Base-by-base conservation (phyloP, 352 stramenopile species). In the Aphanomyces stellatus region DNA sequence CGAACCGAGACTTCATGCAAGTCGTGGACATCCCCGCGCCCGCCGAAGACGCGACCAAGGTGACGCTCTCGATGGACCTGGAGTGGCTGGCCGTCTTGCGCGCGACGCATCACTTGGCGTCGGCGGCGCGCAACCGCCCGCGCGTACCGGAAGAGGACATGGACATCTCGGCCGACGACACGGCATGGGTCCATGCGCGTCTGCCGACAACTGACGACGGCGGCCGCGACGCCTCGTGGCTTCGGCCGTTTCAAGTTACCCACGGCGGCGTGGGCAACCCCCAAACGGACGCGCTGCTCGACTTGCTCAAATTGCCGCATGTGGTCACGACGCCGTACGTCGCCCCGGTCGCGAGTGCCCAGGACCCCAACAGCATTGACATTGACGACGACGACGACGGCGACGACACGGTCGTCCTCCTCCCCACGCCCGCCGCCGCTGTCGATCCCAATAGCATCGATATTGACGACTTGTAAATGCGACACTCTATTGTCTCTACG, bases 81-180 rank as follows among this genome's bases (percentile, higher is more conserved):
- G 87, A 98, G 64, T 99, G 96, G 96, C 79, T 98, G 11, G 90
- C 91, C 22, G 87, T 99, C 40, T 68, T 99, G 19, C 88, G 85
- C 24, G 90, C 90, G 59, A 98, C 95, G 15, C 91, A 98, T 69
- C 74, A 91, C 63, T 85, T 96, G 69, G 85, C 85, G 37, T 91
- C 81, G 22, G 75, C 71, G 6, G 82, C 79, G 34, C 78, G 78
- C 33, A 82, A 85, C 62, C 77, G 70, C 4, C 79, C 95, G 5
- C 71, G 79, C 7, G 80, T 96, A 15, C 85, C 84, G 0, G 69
- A 87, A 22, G 73, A 90, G 33, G 84, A 94, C 59, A 78, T 95
- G 70, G 70, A 66, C 49, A 88, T 97, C 27, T 80, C 89, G 28
- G 68, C 79, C 13, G 72, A 81, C 19, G 91, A 98, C 42, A 71